Base-by-base conservation (phyloP, 371 early-diverging fungal genomes). In the Mycotypha africana region DNA sequence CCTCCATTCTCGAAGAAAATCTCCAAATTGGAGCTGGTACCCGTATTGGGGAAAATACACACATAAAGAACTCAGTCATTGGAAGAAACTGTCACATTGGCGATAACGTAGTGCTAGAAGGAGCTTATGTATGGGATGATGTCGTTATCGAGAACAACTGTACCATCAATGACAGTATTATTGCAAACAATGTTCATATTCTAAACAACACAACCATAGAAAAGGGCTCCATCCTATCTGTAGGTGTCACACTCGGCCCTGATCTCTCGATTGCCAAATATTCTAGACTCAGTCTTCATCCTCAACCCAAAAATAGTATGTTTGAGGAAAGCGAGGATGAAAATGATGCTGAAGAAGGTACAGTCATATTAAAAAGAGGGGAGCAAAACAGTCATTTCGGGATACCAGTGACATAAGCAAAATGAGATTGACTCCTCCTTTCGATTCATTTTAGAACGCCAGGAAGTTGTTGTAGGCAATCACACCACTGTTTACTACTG, bases 61-160 rank as follows among this genome's bases (percentile, higher is more conserved):
- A 65, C 17, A 70, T 96, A 11, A 60, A 70, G 0, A 74, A 91
- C 58, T 85, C 90, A 15, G 82, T 91, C 14, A 83, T 96, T 62
- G 97, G 98, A 22, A 68, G 80, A 28, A 78, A 82, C 45, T 93
- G 94, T 69, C 58, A 49, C 15, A 90, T 97, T 58, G 80, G 80
- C 1, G 76, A 76, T 25, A 79, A 85, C 53, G 86, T 89, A n/a
- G 60, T 67, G 20, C 74, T 95, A 21, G 76, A 88, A 17, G 86
- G 82, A 24, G 85, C 88, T 4, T 93, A 90, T 50, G 62, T 96
- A 34, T 94, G 92, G 87, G 89, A 92, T 56, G 73, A 75, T 50
- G 80, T 81, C 7, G 65, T 56, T 4, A 82, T 96, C 40, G 82
- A 63, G 25, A 73, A 82, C 53, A 78, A 83, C 49, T 83, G 85